These are phyloP conservation scores for Gracilariopsis chorda DNA, from an alignment of 23 red algal species.

Conservation along the genomic window DNA sequence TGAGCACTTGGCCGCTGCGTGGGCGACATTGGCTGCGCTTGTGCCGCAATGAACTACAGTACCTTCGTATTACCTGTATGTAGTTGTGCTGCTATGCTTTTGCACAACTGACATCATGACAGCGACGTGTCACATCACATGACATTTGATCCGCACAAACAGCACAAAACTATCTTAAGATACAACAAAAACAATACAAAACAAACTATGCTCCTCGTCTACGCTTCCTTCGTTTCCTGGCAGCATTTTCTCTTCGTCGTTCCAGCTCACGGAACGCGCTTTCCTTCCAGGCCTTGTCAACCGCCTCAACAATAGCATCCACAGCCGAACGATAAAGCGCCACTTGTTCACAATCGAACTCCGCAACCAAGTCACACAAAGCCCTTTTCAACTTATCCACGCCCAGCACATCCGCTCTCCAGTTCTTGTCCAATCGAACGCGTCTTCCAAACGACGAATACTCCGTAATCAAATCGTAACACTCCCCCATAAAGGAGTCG, in stretches of 20 bases:
- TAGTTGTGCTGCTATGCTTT: too few species aligned
- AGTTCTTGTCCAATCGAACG: slow-evolving; percentile 37
- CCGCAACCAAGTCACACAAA: not conserved
- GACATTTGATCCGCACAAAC: too few species aligned
- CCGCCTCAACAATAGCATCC: not conserved
- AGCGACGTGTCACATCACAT: too few species aligned
- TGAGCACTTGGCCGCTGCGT: too few species aligned
- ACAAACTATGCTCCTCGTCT: slow-evolving; percentile 11
- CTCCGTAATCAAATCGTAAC: slow-evolving; percentile 7
- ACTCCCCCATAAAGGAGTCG: not conserved
- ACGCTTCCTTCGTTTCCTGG: slow-evolving; percentile 16
- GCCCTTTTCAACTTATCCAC: not conserved
- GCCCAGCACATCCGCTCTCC: slow-evolving; percentile 18
- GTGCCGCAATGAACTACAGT: too few species aligned
- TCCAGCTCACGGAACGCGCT: not conserved
- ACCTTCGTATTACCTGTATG: too few species aligned
- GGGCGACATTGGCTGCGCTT: too few species aligned
- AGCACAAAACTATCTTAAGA: too few species aligned
- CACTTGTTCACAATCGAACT: not conserved
- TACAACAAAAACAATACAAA: too few species aligned
- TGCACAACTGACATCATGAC: too few species aligned
- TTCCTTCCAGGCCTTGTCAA: slow-evolving; percentile 1
- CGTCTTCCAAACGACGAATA: slow-evolving; percentile 20
- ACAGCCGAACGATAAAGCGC: not conserved
- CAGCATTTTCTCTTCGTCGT: not conserved